phyloP scores from a whole-genome alignment of 129 eudicot genomes.

The Escallonia rubra region DNA sequence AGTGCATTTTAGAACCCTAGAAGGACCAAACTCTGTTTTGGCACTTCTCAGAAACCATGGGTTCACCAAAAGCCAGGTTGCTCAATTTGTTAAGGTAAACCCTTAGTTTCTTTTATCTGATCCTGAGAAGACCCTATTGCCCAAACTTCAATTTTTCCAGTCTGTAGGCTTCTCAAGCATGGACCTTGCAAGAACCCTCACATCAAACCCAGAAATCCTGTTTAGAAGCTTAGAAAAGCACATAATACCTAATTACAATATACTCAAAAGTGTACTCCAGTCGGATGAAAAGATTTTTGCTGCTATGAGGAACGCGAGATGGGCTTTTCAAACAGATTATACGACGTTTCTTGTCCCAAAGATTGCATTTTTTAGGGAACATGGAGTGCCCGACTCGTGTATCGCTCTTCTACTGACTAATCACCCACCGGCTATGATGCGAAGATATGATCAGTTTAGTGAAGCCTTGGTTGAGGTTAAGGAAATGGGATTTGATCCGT shows the following conservation, averaged over 20 bases:
- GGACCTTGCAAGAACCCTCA: background rate
- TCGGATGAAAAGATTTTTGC: conserved; percentile 6
- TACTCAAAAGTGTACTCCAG: conserved; percentile 5
- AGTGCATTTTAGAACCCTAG: background rate
- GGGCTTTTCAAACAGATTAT: background rate
- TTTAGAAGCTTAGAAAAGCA: conserved; percentile 8
- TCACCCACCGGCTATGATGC: conserved; percentile 1
- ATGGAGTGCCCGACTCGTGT: conserved; percentile 2
- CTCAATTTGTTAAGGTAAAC: background rate
- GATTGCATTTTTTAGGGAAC: background rate
- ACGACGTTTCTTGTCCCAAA: conserved; percentile 3
- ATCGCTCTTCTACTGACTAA: background rate
- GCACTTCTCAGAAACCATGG: conserved; percentile 2
- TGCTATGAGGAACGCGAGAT: background rate
- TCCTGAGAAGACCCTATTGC: conserved; percentile 8
- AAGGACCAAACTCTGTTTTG: conserved; percentile 7
- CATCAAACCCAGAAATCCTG: background rate
- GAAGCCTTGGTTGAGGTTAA: background rate
- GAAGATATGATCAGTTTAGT: background rate
- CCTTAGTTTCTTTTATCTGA: background rate
- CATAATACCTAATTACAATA: conserved; percentile 1
- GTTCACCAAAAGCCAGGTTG: conserved; percentile 2
- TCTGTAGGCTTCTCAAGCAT: conserved; percentile 1
- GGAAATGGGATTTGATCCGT: conserved; percentile 15
- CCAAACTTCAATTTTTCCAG: conserved; percentile 7